Base-by-base conservation (phyloP, 768 basidiomycete genomes). In the Russula vinacea region DNA sequence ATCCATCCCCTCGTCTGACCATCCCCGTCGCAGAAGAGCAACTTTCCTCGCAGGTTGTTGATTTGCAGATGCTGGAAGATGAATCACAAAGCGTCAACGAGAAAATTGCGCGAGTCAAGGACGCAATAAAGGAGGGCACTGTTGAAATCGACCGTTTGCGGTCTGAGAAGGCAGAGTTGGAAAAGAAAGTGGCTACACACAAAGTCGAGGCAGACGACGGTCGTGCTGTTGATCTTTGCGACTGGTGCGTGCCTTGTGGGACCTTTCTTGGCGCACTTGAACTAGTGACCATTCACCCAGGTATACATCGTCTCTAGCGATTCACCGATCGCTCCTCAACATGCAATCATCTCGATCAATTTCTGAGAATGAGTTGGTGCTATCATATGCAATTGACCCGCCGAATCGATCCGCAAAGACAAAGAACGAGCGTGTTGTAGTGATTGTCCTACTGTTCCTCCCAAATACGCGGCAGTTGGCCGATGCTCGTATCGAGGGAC, bases 1-100 rank as follows among this genome's bases (percentile, higher is more conserved):
- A 95, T 69, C 89, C 91, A 0, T 83, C 86, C 22, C 88, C 93
- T 51, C 84, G 93, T 11, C 76, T 94, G 39, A 96, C 94, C 0
- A 82, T 92, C 39, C 74, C 84, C 3, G 78, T 86, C 52, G 94
- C 94, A 0, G 85, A 86, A 54, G 80, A 87, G 66, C 84, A 86
- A 58, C 83, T 93, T 2, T 84, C 86, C 11, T 82, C 82, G 13
- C 92, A 95, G 68, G 84, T 89, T n/a, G 80, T 77, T 10, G 84
- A 90, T 72, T 90, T 95, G 85, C 88, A 92, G 70, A 76, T 74
- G n/a, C 76, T 90, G 47, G 85, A 83, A 55, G 90, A 90, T 55
- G 79, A 86, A 62, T 78, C 87, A 8, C 82, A 86, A 61, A 71
- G 73, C 13, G 72, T 84, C 26, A 83, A 85, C 56, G 78, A 77